These are phyloP conservation scores for Plasmodium billcollinsi DNA, from an alignment of 169 alveolate species.

Conservation along the genomic window DNA sequence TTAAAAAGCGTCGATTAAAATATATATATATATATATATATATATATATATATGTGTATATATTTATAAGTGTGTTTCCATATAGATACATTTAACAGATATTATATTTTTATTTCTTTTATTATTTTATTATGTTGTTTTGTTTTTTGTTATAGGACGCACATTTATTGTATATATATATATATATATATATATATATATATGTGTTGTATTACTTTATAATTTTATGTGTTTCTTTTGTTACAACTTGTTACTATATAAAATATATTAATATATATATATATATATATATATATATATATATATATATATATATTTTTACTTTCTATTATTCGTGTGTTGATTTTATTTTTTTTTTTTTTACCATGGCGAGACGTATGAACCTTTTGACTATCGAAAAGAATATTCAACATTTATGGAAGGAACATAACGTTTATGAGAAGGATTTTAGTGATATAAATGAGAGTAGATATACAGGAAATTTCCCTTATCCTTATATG, in stretches of 20 bases:
- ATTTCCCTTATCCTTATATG: slow-evolving; percentile 99
- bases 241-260: not conserved
- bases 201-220: too few species aligned
- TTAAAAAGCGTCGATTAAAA: too few species aligned
- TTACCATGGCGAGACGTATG: slow-evolving; percentile 90
- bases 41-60: too few species aligned
- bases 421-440: slow-evolving; percentile 89
- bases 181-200: too few species aligned
- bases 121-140: too few species aligned
- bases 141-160: too few species aligned
- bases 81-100: too few species aligned
- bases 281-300: slow-evolving; percentile 21
- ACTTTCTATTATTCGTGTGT: not conserved
- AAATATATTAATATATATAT: not conserved
- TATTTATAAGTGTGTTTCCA: too few species aligned
- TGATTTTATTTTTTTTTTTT: too few species aligned
- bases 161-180: too few species aligned
- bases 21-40: too few species aligned
- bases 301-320: not conserved
- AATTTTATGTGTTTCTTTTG: not conserved
- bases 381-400: slow-evolving; percentile 91
- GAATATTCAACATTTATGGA: slow-evolving; percentile 92
- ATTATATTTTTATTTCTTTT: too few species aligned
- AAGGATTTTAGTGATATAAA: slow-evolving; percentile 88
- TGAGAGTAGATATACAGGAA: slow-evolving; percentile 93